These are phyloP conservation scores for Gossypium australe DNA, from an alignment of 345 rosid genomes.

Conservation along the genomic window DNA sequence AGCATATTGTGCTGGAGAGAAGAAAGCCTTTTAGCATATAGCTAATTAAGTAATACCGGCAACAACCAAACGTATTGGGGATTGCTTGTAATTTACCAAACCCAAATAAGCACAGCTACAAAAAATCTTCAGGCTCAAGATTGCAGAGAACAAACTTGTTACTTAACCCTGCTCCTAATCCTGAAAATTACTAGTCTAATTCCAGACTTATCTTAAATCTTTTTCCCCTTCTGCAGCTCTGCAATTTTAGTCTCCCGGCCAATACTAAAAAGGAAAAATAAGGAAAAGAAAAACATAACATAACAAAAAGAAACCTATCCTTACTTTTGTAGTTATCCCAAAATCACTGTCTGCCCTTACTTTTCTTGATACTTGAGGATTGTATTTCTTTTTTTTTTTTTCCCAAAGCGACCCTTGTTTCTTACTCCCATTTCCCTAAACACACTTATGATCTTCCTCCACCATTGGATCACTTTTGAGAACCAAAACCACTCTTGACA, in stretches of 20 bases:
- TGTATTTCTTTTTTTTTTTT: neutral
- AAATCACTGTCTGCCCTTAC: neutral
- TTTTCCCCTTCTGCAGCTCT: constrained; percentile 5
- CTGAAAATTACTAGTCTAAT: neutral
- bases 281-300: neutral
- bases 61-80: neutral
- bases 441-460: constrained; percentile 14
- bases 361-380: neutral
- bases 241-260: neutral
- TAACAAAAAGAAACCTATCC: neutral
- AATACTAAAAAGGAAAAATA: neutral
- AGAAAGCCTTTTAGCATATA: constrained; percentile 5
- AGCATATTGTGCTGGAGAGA: constrained; percentile 1
- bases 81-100: neutral
- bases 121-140: neutral
- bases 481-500: constrained; percentile 14
- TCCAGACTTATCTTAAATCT: neutral
- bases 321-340: neutral
- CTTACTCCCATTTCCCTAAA: neutral
- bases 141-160: neutral
- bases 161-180: neutral
- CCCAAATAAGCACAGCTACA: neutral
- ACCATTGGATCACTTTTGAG: constrained; percentile 14
- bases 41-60: neutral
- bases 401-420: constrained; percentile 3